These are phyloP conservation scores for Paraconiothyrium sp. DNA, from an alignment of 2,329 filamentous ascomycete species.

Conservation along the genomic window DNA sequence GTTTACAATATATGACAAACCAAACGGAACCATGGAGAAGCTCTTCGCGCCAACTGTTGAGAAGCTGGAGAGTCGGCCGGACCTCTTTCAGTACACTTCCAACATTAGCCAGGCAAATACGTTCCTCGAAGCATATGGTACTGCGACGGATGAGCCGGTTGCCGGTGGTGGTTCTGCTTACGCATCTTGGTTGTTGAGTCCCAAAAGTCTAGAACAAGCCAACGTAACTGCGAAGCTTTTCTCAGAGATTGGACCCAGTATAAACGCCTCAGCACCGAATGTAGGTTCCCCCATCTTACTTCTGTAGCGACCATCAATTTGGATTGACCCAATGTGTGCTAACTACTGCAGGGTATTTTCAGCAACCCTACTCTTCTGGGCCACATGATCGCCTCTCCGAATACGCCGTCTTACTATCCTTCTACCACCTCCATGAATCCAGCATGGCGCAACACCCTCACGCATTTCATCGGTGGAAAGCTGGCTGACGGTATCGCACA, in stretches of 20 bases:
- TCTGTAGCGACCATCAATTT: not conserved
- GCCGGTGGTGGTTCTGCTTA: slow-evolving; percentile 31
- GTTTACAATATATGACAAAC: slow-evolving; percentile 35
- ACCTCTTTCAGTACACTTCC: slow-evolving; percentile 27
- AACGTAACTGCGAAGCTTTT: slow-evolving; percentile 26
- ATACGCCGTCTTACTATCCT: slow-evolving; percentile 28
- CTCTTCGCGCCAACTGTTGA: slow-evolving; percentile 30
- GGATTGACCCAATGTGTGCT: not conserved
- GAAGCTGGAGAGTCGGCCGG: slow-evolving; percentile 19
- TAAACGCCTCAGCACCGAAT: slow-evolving; percentile 22
- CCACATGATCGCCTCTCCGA: slow-evolving; percentile 32
- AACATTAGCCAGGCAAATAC: slow-evolving; percentile 21
- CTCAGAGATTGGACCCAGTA: slow-evolving; percentile 28
- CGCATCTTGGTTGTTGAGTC: slow-evolving; percentile 34
- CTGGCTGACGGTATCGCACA: slow-evolving; percentile 26
- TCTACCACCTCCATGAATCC: slow-evolving; percentile 29
- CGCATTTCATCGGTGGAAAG: slow-evolving; percentile 28
- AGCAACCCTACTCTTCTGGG: slow-evolving; percentile 32
- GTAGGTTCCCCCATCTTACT: slow-evolving; percentile 17
- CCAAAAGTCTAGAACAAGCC: slow-evolving; percentile 28
- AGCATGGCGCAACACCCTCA: slow-evolving; percentile 37
- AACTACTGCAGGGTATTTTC: slow-evolving; percentile 21
- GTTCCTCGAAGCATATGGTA: slow-evolving; percentile 24
- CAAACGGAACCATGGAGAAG: slow-evolving; percentile 28
- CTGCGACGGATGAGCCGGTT: slow-evolving; percentile 30